phyloP scores from a whole-genome alignment of 2,329 filamentous ascomycete species.

The Septoria petroselini region DNA sequence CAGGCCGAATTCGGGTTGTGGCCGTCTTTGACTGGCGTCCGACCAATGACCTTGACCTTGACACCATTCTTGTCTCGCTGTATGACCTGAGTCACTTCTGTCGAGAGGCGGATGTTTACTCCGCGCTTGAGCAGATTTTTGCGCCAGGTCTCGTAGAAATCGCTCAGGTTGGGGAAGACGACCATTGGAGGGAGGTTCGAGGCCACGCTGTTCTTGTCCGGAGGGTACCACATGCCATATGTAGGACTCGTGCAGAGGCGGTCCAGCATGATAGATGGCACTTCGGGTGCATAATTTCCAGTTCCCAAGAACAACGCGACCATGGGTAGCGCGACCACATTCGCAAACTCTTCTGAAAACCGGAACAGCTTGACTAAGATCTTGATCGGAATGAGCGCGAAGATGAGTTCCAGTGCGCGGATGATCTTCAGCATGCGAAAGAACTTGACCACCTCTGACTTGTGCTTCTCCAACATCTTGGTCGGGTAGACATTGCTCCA shows the following conservation, averaged over 20 bases:
- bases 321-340: slow-evolving; percentile 68
- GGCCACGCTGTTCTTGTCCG: slow-evolving; percentile 47
- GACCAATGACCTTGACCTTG: slow-evolving; percentile 47
- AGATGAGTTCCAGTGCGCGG: slow-evolving; percentile 58
- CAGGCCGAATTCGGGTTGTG: slow-evolving; percentile 49
- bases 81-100: slow-evolving; percentile 54
- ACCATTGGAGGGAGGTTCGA: slow-evolving; percentile 57
- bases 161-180: slow-evolving; percentile 60
- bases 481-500: slow-evolving; percentile 66
- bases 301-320: slow-evolving; percentile 72
- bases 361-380: slow-evolving; percentile 64
- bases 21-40: slow-evolving; percentile 43
- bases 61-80: slow-evolving; percentile 54
- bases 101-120: slow-evolving; percentile 56
- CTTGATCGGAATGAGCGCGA: slow-evolving; percentile 61
- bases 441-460: slow-evolving; percentile 56
- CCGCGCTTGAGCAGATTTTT: slow-evolving; percentile 54
- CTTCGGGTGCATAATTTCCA: slow-evolving; percentile 70
- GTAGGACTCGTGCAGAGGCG: slow-evolving; percentile 52
- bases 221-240: slow-evolving; percentile 59
- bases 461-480: slow-evolving; percentile 54
- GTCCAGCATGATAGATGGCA: slow-evolving; percentile 64
- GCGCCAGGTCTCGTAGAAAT: slow-evolving; percentile 61
- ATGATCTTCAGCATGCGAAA: slow-evolving; percentile 55
- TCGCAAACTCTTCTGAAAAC: slow-evolving; percentile 67